These are phyloP conservation scores for Ajuga reptans DNA, from an alignment of 305 asterid species.

Conservation along the genomic window DNA sequence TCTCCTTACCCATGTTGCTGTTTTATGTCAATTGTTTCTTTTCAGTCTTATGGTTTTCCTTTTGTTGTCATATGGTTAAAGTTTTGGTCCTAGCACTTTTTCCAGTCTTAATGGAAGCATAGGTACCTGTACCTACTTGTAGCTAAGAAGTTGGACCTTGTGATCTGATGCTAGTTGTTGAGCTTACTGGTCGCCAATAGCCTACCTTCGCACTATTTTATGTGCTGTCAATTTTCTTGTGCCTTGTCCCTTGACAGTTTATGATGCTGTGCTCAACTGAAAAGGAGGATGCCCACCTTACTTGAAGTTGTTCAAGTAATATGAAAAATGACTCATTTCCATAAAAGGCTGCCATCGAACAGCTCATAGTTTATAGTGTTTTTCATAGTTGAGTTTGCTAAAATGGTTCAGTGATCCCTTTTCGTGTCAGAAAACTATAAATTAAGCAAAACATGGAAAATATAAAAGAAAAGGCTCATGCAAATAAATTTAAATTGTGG, in stretches of 20 bases:
- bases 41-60: neutral
- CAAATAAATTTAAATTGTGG: neutral
- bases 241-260: neutral
- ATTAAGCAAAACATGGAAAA: neutral
- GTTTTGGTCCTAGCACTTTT: neutral
- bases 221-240: neutral
- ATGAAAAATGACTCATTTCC: neutral
- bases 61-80: neutral
- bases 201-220: neutral
- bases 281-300: neutral
- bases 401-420: neutral
- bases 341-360: neutral
- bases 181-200: neutral
- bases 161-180: neutral
- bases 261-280: neutral
- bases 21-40: neutral
- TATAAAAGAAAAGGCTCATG: neutral
- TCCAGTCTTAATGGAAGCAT: neutral
- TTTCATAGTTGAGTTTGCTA: neutral
- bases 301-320: neutral
- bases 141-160: neutral
- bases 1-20: neutral
- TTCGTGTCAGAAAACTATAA: neutral
- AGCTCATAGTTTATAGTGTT: neutral
- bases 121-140: neutral